A percentile compares a stretch with the other conserved stretches of the same genome.
Conservation (phyloP, 202 grass and related monocot genomes). For the Dendrocalamus latiflorus region DNA sequence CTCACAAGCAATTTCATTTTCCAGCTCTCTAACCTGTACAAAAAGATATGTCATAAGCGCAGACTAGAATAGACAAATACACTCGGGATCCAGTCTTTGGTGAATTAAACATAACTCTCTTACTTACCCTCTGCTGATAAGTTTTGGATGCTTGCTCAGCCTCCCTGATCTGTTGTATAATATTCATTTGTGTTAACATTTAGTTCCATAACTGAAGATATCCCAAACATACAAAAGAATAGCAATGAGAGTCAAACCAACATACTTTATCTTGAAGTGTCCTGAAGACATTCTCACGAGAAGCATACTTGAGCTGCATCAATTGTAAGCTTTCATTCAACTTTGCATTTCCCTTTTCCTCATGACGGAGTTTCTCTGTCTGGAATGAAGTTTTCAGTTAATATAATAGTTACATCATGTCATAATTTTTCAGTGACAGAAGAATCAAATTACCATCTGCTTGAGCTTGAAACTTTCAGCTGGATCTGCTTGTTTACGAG, state of each 20-base stretch:
- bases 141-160: constrained; percentile 65
- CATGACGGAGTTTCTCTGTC: constrained; percentile 60
- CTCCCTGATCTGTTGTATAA: constrained; percentile 61
- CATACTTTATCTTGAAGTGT: constrained; percentile 75
- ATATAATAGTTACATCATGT: constrained; percentile 6
- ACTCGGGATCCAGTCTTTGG: neutral
- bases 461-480: constrained; percentile 80
- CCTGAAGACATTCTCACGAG: constrained; percentile 71
- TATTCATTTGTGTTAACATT: neutral
- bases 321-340: constrained; percentile 61
- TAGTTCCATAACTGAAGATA: constrained; percentile 19
- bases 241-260: neutral
- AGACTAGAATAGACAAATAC: neutral
- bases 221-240: neutral
- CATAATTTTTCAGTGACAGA: neutral
- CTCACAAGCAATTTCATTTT: constrained; percentile 57
- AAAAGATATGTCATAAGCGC: neutral
- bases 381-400: constrained; percentile 36
- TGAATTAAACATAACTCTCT: constrained; percentile 10
- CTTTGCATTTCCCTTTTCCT: constrained; percentile 67
- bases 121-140: constrained; percentile 66
- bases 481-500: constrained; percentile 72
- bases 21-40: constrained; percentile 78
- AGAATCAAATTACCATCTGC: constrained; percentile 62
- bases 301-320: constrained; percentile 71